A percentile compares a stretch with the other conserved stretches of the same genome.
These are phyloP conservation scores for Rubroboletus pulcherrimus DNA, from an alignment of 768 basidiomycete genomes.

Conservation along the genomic window DNA sequence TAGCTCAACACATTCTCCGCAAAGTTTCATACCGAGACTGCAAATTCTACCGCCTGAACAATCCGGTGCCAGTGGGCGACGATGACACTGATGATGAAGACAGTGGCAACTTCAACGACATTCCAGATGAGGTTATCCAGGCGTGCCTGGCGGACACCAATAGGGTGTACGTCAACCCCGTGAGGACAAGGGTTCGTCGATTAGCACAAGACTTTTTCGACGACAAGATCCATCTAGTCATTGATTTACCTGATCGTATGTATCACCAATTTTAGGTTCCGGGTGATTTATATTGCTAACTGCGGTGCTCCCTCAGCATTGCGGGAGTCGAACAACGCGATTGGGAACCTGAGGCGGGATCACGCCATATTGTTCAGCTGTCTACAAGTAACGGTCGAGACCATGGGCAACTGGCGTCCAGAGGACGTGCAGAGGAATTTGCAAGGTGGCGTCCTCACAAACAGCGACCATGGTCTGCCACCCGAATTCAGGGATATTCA, in stretches of 20 bases:
- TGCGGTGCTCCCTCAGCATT: neutral
- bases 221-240: neutral
- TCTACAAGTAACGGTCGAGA: neutral
- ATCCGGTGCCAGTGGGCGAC: neutral
- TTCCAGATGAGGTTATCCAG: neutral
- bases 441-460: neutral
- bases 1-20: neutral
- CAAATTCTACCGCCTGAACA: neutral
- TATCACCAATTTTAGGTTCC: neutral
- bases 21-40: neutral
- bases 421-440: neutral
- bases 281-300: neutral
- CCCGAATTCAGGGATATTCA: neutral
- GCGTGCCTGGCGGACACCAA: neutral
- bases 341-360: neutral
- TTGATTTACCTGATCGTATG: neutral
- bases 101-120: accelerated
- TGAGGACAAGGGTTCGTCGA: neutral
- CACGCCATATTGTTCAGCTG: neutral
- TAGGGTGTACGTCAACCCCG: neutral
- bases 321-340: neutral
- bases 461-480: neutral
- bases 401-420: neutral
- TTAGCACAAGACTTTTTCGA: neutral
- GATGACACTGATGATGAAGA: neutral